Evolutionary conservation across 2,329 filamentous ascomycete genomes (phyloP).

Genomic region (Helminthosporium solani): DNA sequence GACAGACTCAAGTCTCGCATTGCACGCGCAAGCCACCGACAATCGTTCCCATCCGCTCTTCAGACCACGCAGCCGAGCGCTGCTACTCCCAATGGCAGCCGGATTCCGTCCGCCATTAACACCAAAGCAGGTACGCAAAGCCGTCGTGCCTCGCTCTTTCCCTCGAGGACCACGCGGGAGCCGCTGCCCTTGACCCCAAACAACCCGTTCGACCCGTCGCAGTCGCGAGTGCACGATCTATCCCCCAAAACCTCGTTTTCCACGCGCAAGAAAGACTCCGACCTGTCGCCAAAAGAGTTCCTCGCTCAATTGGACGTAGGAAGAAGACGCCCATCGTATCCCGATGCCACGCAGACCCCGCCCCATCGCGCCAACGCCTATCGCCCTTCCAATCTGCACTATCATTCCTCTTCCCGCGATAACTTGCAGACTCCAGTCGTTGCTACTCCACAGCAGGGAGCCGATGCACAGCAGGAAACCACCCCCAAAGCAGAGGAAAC

Average conservation of each 20-base stretch:
- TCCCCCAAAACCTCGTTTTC: conserved; percentile 32
- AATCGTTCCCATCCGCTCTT: conserved; percentile 36
- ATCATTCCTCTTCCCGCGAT: conserved; percentile 36
- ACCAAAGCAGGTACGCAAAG: conserved; percentile 25
- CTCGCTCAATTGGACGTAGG: conserved; percentile 28
- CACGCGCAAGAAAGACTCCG: conserved; percentile 27
- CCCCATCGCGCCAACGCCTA: conserved; percentile 35
- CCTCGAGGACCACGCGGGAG: conserved; percentile 27
- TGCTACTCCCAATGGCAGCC: conserved; percentile 28
- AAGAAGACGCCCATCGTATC: conserved; percentile 31
- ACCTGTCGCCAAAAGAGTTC: conserved; percentile 38
- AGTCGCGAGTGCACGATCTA: conserved; percentile 28
- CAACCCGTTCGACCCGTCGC: conserved; percentile 17
- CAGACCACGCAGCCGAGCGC: conserved; percentile 27
- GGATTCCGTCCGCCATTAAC: conserved; percentile 31
- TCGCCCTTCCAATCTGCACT: conserved; percentile 40
- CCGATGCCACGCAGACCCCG: conserved; percentile 35
- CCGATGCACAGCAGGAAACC: conserved; percentile 9
- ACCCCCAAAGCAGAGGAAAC: conserved; percentile 50
- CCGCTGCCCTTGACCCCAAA: conserved; percentile 32
- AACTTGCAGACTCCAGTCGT: conserved; percentile 28
- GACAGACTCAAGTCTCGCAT: conserved; percentile 42
- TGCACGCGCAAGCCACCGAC: conserved; percentile 36
- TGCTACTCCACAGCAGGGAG: conserved; percentile 25
- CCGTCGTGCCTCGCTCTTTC: conserved; percentile 36